Evolutionary conservation across 371 early-diverging fungal genomes (phyloP).

Genomic region (Actinomucor elegans): DNA sequence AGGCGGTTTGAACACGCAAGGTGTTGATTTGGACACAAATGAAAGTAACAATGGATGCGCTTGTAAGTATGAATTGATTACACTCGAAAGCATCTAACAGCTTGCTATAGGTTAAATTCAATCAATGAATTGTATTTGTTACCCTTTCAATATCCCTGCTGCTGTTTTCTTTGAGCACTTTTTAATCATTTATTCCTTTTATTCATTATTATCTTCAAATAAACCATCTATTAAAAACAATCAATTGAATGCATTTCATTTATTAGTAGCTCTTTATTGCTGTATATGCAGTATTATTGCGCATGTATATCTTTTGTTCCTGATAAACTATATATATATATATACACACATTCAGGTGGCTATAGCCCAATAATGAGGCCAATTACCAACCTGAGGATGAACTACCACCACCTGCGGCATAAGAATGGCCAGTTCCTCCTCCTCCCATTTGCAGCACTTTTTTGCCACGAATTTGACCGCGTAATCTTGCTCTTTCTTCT

Average conservation of each 20-base stretch:
- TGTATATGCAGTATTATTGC: too few relatives aligned
- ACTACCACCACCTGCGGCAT: conserved; percentile 16
- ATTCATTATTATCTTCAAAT: too few relatives aligned
- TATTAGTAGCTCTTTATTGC: too few relatives aligned
- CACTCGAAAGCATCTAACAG: background rate
- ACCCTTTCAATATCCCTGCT: background rate
- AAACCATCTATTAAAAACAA: background rate
- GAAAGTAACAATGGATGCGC: conserved; percentile 41
- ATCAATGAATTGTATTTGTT: background rate
- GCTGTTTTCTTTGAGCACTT: too few relatives aligned
- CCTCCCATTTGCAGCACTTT: conserved; percentile 43
- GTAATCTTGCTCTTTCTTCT: conserved; percentile 37
- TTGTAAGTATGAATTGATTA: conserved; percentile 28
- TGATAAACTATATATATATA: too few relatives aligned
- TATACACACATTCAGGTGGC: too few relatives aligned
- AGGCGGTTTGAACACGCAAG: conserved; percentile 36
- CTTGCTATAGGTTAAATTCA: conserved; percentile 1
- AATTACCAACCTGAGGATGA: conserved; percentile 11
- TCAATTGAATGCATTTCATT: background rate
- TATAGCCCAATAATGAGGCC: background rate
- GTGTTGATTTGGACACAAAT: conserved; percentile 36
- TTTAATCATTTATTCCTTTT: too few relatives aligned
- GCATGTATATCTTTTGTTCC: too few relatives aligned
- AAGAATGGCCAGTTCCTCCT: conserved; percentile 22
- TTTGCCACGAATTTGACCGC: conserved; percentile 28